Conservation (phyloP, 495 filamentous ascomycete genomes). For the Lophiotrema nucula region DNA sequence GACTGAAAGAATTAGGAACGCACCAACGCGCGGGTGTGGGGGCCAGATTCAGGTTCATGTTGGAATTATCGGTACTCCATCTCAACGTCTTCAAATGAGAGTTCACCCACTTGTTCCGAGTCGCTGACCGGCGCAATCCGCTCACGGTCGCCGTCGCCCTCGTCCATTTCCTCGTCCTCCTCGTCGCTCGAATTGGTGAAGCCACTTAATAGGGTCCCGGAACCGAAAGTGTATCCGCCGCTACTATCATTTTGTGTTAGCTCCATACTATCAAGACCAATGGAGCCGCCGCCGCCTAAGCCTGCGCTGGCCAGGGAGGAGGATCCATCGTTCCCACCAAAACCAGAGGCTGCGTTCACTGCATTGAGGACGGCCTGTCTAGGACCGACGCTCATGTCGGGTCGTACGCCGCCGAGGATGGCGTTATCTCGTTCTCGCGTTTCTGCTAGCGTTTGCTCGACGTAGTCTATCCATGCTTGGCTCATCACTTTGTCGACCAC, state of each 20-base stretch:
- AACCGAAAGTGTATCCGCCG: slow-evolving; percentile 60
- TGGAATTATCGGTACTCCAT: slow-evolving; percentile 53
- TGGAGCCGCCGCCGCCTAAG: slow-evolving; percentile 50
- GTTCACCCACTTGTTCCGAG: slow-evolving; percentile 66
- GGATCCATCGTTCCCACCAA: slow-evolving; percentile 45
- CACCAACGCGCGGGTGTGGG: slow-evolving; percentile 26
- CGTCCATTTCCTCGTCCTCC: slow-evolving; percentile 93
- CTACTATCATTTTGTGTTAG: slow-evolving; percentile 64
- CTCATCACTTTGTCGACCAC: slow-evolving; percentile 88
- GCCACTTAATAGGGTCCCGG: slow-evolving; percentile 66
- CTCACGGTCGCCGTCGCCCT: slow-evolving; percentile 60
- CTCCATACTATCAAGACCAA: slow-evolving; percentile 73
- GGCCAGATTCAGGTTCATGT: too few species aligned
- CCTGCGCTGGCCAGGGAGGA: slow-evolving; percentile 15
- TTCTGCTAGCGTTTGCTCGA: slow-evolving; percentile 89
- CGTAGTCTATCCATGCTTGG: slow-evolving; percentile 88
- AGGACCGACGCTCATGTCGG: slow-evolving; percentile 73
- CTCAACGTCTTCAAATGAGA: slow-evolving; percentile 56
- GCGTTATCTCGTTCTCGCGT: slow-evolving; percentile 96
- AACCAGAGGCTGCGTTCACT: slow-evolving; percentile 59
- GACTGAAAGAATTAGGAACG: slow-evolving; percentile 16
- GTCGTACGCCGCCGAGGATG: slow-evolving; percentile 93
- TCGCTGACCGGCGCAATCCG: slow-evolving; percentile 40
- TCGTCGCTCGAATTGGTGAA: slow-evolving; percentile 95
- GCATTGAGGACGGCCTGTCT: slow-evolving; percentile 65